phyloP scores from a whole-genome alignment of 352 stramenopile genomes.

The Pythium myriotylum region DNA sequence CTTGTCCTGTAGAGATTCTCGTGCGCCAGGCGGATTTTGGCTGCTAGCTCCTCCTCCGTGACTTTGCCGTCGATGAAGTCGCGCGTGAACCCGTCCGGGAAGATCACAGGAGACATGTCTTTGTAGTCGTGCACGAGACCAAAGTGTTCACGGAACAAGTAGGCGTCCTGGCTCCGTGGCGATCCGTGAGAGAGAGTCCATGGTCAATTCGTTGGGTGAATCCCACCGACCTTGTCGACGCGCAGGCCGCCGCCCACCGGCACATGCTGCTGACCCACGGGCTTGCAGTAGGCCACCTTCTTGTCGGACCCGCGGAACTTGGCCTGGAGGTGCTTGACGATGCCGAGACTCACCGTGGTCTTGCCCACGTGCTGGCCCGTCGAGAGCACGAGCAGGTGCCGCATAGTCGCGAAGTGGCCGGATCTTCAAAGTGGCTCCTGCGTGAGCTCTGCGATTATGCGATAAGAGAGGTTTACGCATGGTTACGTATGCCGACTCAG shows the following conservation, averaged over 20 bases:
- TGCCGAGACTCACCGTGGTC: constrained; percentile 94
- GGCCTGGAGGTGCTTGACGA: constrained; percentile 94
- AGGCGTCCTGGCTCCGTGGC: constrained; percentile 74
- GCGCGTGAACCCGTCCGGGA: constrained; percentile 96
- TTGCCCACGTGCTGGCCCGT: constrained; percentile 98
- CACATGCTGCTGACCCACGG: constrained; percentile 95
- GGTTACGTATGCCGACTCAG: constrained; percentile 20
- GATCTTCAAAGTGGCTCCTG: constrained; percentile 22
- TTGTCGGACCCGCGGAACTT: constrained; percentile 73
- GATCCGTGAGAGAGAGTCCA: not conserved
- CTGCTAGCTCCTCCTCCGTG: constrained; percentile 77
- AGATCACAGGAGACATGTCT: constrained; percentile 98
- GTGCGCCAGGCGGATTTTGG: constrained; percentile 83
- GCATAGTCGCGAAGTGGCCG: constrained; percentile 17
- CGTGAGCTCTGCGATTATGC: not conserved
- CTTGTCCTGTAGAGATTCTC: constrained; percentile 77
- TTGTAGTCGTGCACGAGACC: constrained; percentile 95
- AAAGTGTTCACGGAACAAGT: constrained; percentile 97
- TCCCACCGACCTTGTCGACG: constrained; percentile 75
- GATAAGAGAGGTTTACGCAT: constrained; percentile 3
- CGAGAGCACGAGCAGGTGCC: constrained; percentile 84
- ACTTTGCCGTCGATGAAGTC: constrained; percentile 97
- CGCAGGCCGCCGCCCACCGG: constrained; percentile 77
- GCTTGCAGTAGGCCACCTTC: constrained; percentile 94
- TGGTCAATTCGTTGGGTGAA: too few species aligned